Conservation (phyloP, 352 stramenopile genomes). For the Peronospora farinosa region DNA sequence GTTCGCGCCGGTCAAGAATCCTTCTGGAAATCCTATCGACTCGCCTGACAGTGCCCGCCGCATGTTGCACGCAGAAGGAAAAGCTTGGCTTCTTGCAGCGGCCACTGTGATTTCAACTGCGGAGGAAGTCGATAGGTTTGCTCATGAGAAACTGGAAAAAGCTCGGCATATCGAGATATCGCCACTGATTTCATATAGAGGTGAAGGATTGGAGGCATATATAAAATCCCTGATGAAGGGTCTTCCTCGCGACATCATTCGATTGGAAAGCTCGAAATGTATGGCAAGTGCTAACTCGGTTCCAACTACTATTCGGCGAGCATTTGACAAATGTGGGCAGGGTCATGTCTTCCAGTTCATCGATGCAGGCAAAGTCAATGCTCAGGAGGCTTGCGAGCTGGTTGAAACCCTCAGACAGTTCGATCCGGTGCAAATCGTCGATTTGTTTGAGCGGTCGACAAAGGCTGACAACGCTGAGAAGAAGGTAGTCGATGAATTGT, state of each 20-base stretch:
- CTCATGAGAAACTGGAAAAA: slow-evolving; percentile 31
- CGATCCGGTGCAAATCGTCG: slow-evolving; percentile 28
- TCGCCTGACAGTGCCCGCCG: slow-evolving; percentile 80
- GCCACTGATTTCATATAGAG: slow-evolving; percentile 81
- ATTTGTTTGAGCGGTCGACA: slow-evolving; percentile 35
- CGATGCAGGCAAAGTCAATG: slow-evolving; percentile 29
- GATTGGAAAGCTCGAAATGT: slow-evolving; percentile 28
- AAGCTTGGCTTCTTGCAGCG: slow-evolving; percentile 51
- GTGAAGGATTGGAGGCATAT: slow-evolving; percentile 58
- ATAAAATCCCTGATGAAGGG: slow-evolving; percentile 28
- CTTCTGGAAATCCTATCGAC: slow-evolving; percentile 59
- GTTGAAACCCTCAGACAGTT: slow-evolving; percentile 34
- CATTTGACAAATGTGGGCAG: slow-evolving; percentile 35
- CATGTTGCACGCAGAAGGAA: slow-evolving; percentile 63
- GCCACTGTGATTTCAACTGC: slow-evolving; percentile 30
- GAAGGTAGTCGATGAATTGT: slow-evolving; percentile 21
- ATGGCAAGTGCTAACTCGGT: slow-evolving; percentile 26
- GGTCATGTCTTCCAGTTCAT: slow-evolving; percentile 45
- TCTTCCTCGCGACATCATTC: slow-evolving; percentile 27
- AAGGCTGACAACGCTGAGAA: slow-evolving; percentile 22
- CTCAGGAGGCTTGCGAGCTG: slow-evolving; percentile 29
- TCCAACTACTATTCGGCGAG: slow-evolving; percentile 30
- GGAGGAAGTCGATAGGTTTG: slow-evolving; percentile 27
- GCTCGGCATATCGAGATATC: slow-evolving; percentile 67
- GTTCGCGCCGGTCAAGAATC: slow-evolving; percentile 91